Base-by-base conservation (phyloP, 2,329 filamentous ascomycete species). In the Dendryphion nanum region DNA sequence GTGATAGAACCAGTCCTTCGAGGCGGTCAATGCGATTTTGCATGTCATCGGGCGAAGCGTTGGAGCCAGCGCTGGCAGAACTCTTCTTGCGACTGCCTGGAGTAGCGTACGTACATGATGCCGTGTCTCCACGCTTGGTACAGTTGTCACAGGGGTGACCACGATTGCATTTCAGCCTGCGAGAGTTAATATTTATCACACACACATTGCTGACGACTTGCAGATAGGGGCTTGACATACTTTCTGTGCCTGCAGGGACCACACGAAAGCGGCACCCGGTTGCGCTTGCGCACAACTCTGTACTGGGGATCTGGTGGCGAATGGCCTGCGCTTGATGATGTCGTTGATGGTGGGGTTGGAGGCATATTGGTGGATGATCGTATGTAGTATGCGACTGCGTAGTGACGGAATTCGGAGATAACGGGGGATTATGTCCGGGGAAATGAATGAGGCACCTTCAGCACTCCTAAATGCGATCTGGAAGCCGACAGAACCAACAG, bases 11-110 rank as follows among this genome's bases (percentile, higher is more conserved):
- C 64, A 97, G 73, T 53, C 87, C 86, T 76, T 97, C 91, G 50
- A 97, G 76, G 55, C 91, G 82, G 72, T 97, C 90, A 70, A 97
- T 97, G 64, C 93, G 86, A 62, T 94, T 95, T 72, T 97, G 91
- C 91, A 97, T 96, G 68, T 96, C 91, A 76, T 95, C 90, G 34
- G 91, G 89, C 53, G 78, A 75, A 40, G 77, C 75, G 69, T 79
- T 69, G 35, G 70, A 51, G 38, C 70, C 78, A 66, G 83, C 79
- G 58, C 73, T 75, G 40, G 55, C 55, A 24, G 67, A 52, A 40
- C 67, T 82, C 75, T 88, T 94, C 68, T 88, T 93, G 53, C 88
- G 83, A 35, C 82, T 77, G 37, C 67, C 73, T 21, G 74, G 69
- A 53, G 77, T 71, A 32, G 89, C 89, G 72, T 96, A 97, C 50